Percentiles rank a stretch among this genome's conserved stretches.
Evolutionary conservation across 2,329 filamentous ascomycete species (phyloP).

Genomic region (Orbilia ellipsospora): DNA sequence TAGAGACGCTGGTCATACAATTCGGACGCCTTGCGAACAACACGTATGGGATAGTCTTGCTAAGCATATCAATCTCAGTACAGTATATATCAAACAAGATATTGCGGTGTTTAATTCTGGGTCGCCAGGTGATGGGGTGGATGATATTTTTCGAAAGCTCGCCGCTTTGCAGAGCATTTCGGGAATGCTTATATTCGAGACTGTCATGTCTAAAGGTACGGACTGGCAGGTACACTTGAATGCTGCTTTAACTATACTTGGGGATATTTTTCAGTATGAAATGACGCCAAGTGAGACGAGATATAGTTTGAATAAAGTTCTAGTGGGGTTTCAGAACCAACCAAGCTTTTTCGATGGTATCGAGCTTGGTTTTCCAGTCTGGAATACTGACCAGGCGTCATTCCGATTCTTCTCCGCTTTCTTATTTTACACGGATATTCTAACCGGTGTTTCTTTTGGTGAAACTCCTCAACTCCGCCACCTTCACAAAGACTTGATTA

Average conservation of each 20-base stretch:
- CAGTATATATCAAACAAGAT: conserved; percentile 64
- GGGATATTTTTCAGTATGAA: background rate
- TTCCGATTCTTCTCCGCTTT: conserved; percentile 66
- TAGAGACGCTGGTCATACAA: conserved; percentile 61
- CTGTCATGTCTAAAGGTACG: background rate
- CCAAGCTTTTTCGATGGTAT: conserved; percentile 61
- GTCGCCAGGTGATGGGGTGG: background rate
- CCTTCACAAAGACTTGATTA: background rate
- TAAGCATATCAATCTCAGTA: conserved; percentile 64
- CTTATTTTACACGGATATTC: conserved; percentile 67
- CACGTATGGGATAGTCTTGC: conserved; percentile 64
- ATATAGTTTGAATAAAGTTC: background rate
- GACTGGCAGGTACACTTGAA: background rate
- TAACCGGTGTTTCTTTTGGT: conserved; percentile 63
- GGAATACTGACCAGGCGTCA: conserved; percentile 66
- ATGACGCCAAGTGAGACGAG: background rate
- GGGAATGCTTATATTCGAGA: background rate
- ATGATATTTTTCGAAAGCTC: background rate
- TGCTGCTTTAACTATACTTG: background rate
- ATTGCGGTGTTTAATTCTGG: background rate
- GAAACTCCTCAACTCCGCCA: background rate
- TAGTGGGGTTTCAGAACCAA: conserved; percentile 60
- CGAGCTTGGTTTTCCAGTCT: conserved; percentile 63
- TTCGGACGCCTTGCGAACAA: conserved; percentile 57
- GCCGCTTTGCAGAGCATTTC: conserved; percentile 59